These are phyloP conservation scores for Xylaria sp. DNA, from an alignment of 2,329 filamentous ascomycete genomes.

Conservation along the genomic window DNA sequence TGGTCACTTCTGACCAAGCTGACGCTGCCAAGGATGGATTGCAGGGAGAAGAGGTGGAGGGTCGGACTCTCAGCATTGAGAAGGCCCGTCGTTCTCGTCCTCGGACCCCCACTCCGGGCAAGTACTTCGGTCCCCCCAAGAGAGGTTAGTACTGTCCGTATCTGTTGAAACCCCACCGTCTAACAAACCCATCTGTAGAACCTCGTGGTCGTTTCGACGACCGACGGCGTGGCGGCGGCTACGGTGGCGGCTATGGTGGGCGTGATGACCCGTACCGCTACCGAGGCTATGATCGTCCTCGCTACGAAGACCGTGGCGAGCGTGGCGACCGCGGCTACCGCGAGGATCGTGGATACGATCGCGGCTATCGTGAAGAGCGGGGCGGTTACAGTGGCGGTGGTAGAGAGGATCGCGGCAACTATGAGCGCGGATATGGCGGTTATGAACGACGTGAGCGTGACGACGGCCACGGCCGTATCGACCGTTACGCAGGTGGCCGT, in stretches of 20 bases:
- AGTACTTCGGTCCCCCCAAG: constrained; percentile 99
- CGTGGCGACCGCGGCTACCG: constrained; percentile 46
- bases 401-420: constrained; percentile 45
- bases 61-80: constrained; percentile 95
- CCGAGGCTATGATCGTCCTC: constrained; percentile 47
- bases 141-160: constrained; percentile 66
- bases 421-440: constrained; percentile 44
- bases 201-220: constrained; percentile 48
- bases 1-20: constrained; percentile 92
- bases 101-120: constrained; percentile 94
- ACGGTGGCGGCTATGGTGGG: constrained; percentile 60
- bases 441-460: constrained; percentile 54
- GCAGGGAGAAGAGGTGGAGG: constrained; percentile 93
- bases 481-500: constrained; percentile 33
- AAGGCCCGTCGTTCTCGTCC: constrained; percentile 95
- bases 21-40: constrained; percentile 96
- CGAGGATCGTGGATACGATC: constrained; percentile 47
- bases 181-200: constrained; percentile 34
- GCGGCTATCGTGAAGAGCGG: constrained; percentile 43
- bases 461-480: constrained; percentile 32
- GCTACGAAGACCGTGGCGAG: constrained; percentile 42
- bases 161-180: constrained; percentile 16
- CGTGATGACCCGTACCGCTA: constrained; percentile 62
- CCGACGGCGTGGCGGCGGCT: constrained; percentile 48
- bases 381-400: constrained; percentile 37